Percentiles rank a stretch among this genome's conserved stretches.
Evolutionary conservation across 805 yeast genomes (phyloP).

Genomic region (Kregervanrija fluxuum): DNA sequence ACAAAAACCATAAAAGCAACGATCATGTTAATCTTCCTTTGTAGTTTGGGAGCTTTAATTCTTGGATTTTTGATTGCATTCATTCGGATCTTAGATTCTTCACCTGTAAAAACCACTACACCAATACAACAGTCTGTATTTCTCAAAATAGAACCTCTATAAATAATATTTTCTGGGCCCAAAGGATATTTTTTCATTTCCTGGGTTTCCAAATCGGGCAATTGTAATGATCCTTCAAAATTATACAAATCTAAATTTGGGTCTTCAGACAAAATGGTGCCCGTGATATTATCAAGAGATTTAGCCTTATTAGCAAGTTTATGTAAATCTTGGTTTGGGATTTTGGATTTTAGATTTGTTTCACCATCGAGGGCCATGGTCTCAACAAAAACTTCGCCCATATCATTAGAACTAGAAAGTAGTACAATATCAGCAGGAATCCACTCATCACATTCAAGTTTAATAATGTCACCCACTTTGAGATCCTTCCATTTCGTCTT

Average conservation of each 20-base stretch:
- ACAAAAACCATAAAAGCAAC: slow-evolving; percentile 83
- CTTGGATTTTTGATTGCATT: slow-evolving; percentile 87
- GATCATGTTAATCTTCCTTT: slow-evolving; percentile 71
- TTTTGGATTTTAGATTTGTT: slow-evolving; percentile 75
- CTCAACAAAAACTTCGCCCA: slow-evolving; percentile 67
- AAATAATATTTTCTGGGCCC: slow-evolving; percentile 75
- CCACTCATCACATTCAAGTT: slow-evolving; percentile 76
- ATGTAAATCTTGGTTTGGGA: slow-evolving; percentile 59
- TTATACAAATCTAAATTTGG: slow-evolving; percentile 89
- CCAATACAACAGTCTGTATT: slow-evolving; percentile 75
- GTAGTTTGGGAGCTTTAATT: slow-evolving; percentile 89
- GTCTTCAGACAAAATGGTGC: slow-evolving; percentile 68
- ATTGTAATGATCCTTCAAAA: slow-evolving; percentile 68
- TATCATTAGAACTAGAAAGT: slow-evolving; percentile 60
- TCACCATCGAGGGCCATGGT: slow-evolving; percentile 99
- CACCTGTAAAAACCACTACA: slow-evolving; percentile 86
- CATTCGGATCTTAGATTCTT: slow-evolving; percentile 92
- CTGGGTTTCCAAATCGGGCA: slow-evolving; percentile 21
- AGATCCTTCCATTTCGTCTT: slow-evolving; percentile 63
- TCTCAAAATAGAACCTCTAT: slow-evolving; percentile 84
- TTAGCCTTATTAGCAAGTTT: slow-evolving; percentile 42
- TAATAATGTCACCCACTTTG: slow-evolving; percentile 80
- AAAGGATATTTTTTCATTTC: slow-evolving; percentile 45
- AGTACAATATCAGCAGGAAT: slow-evolving; percentile 87
- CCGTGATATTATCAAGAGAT: slow-evolving; percentile 42